Evolutionary conservation across 1,284 basidiomycete species (phyloP), one percentile per base, ranked within the genome.

Genomic region (Albatrellus sp.): DNA sequence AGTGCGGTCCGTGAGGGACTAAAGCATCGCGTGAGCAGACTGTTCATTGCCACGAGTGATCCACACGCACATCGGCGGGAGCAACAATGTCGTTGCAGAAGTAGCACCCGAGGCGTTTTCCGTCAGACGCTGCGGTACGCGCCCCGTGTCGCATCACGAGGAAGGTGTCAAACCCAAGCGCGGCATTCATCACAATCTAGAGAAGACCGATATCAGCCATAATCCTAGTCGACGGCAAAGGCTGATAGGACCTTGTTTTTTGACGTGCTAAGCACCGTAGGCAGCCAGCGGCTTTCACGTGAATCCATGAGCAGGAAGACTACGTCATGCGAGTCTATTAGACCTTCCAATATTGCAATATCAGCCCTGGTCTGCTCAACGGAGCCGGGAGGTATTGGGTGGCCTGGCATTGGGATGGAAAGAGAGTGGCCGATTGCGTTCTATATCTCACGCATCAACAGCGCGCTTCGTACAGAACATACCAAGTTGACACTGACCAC

Each of bases 81-180:
- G 94, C 94, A 13, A 98, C 92, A 40, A 98, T 88, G 54, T 98
- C 96, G 54, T 97, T 98, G 65, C 96, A 98, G 57, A 92, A 98
- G 60, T 98, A 98, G 60, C 94, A 98, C 0, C 94, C 94, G 17
- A 97, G 64, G 10, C 69, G 63, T 14, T 60, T 60, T 3, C 59
- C 63, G 16, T 61, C 59, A 2, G 60, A 57, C 31, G 54, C 50
- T 1, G 66, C 59, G 13, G 61, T 60, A 6, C 82, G 75, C 2
- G 80, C 74, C 3, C 94, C 94, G 58, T 98, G 94, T 1, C 96
- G 75, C 94, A 98, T 98, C 13, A 97, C 93, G 28, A 98, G 74
- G 65, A 84, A 98, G 1, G 88, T 90, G 54, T 98, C 96, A 56
- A 98, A 98, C 0, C 96, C 94, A 1, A 98, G 69, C 0, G 94